These are phyloP conservation scores for Boletus semigastroideus DNA, from an alignment of 1,284 basidiomycete species.

Conservation along the genomic window DNA sequence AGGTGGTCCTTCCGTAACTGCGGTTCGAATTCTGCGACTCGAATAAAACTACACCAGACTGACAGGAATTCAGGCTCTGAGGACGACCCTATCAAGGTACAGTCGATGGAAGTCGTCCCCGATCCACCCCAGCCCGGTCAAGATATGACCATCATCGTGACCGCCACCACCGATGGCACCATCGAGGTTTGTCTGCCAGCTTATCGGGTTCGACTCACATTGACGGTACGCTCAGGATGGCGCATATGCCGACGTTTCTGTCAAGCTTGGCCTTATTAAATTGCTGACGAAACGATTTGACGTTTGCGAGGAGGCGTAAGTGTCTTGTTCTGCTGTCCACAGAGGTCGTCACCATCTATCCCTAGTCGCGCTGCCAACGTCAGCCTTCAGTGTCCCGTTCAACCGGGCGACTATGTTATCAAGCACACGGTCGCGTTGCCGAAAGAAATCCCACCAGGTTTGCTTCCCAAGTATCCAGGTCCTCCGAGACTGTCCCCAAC, in stretches of 20 bases:
- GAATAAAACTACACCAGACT: neutral
- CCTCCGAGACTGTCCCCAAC: neutral
- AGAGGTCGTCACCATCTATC: neutral
- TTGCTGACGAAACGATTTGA: constrained; percentile 81
- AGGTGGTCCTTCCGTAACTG: constrained; percentile 60
- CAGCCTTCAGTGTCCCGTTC: constrained; percentile 76
- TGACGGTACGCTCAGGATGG: constrained; percentile 65
- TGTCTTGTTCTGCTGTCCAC: constrained; percentile 20
- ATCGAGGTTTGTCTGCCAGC: constrained; percentile 60
- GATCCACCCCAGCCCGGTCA: constrained; percentile 84
- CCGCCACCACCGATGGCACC: constrained; percentile 53
- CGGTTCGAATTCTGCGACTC: constrained; percentile 40
- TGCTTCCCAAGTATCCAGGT: constrained; percentile 22
- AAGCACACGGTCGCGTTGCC: constrained; percentile 82
- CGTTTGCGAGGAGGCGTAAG: constrained; percentile 91
- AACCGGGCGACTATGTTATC: constrained; percentile 68
- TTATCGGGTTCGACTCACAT: neutral
- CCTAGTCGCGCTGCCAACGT: constrained; percentile 65
- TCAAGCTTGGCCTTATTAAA: constrained; percentile 89
- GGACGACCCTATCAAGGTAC: constrained; percentile 54
- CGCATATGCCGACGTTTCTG: constrained; percentile 83
- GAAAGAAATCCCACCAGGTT: constrained; percentile 86
- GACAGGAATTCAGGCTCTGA: constrained; percentile 41
- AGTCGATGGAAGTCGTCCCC: constrained; percentile 68
- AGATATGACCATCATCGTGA: constrained; percentile 79